These are phyloP conservation scores for Kurtzmaniella quercitrusa DNA, from an alignment of 1,139 yeast genomes.

Conservation along the genomic window DNA sequence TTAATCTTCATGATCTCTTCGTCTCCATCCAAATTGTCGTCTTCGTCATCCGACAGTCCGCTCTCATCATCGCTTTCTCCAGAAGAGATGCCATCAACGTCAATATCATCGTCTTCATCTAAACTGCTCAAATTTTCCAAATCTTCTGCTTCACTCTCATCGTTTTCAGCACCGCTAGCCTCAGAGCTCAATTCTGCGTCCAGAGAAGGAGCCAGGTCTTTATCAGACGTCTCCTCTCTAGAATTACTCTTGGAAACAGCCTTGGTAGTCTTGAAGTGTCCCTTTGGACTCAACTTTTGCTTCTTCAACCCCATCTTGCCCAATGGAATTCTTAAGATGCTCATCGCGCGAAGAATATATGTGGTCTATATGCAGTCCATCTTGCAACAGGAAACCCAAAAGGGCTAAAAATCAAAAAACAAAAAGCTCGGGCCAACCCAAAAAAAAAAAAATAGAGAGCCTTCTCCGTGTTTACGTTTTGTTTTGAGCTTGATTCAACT, in stretches of 20 bases:
- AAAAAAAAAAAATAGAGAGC: background rate
- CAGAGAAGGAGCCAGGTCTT: background rate
- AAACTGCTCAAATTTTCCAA: slow-evolving; percentile 4
- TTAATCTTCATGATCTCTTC: slow-evolving; percentile 41
- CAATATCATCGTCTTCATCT: slow-evolving; percentile 12
- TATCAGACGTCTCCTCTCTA: background rate
- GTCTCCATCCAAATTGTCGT: slow-evolving; percentile 20
- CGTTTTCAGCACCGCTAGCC: slow-evolving; percentile 5
- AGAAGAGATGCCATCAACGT: slow-evolving; percentile 11
- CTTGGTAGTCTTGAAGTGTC: background rate
- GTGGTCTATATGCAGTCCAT: slow-evolving; percentile 2
- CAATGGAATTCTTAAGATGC: background rate
- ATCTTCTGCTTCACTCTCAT: background rate
- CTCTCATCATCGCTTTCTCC: slow-evolving; percentile 11
- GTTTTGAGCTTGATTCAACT: background rate
- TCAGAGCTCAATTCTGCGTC: slow-evolving; percentile 3
- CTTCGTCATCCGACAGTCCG: slow-evolving; percentile 21
- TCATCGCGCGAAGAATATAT: background rate
- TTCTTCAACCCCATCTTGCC: slow-evolving; percentile 4
- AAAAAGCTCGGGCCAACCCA: too few species aligned
- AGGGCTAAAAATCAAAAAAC: background rate
- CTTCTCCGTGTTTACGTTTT: slow-evolving; percentile 4
- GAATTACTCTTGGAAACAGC: background rate
- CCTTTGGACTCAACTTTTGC: slow-evolving; percentile 5
- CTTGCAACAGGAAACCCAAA: too few species aligned